phyloP scores from a whole-genome alignment of 352 stramenopile genomes.

The Pelagophyceae sp. region DNA sequence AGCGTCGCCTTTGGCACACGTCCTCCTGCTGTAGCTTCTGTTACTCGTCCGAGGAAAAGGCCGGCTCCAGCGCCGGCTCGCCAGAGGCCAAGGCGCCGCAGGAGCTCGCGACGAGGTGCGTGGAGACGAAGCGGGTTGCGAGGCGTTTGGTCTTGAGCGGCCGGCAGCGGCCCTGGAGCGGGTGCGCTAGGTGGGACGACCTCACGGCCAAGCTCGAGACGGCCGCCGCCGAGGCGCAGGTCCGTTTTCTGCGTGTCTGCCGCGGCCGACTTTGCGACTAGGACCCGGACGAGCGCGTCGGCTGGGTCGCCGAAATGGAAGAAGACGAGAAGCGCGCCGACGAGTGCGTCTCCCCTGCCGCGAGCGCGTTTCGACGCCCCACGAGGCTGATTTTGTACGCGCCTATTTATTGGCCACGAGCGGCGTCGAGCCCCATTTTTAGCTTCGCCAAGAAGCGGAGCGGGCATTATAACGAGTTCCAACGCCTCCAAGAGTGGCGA shows the following conservation, averaged over 20 bases:
- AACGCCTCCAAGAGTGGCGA: constrained; percentile 1
- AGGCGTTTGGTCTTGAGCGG: neutral
- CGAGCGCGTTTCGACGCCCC: too few species aligned
- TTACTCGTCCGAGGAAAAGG: neutral
- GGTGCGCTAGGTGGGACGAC: neutral
- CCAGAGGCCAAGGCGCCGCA: neutral
- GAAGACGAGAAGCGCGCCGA: neutral
- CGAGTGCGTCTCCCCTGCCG: neutral
- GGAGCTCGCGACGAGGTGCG: too few species aligned
- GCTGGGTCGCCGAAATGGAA: constrained; percentile 10
- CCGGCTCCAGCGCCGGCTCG: neutral
- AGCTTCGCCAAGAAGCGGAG: neutral
- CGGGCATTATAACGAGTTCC: constrained; percentile 7
- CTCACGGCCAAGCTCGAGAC: neutral
- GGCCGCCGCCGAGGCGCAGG: neutral
- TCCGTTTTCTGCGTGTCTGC: neutral
- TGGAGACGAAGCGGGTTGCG: neutral
- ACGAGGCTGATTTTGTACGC: too few species aligned
- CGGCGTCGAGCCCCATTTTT: too few species aligned
- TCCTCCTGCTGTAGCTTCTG: neutral
- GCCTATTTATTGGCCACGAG: too few species aligned
- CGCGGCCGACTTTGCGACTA: neutral
- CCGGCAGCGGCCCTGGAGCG: neutral
- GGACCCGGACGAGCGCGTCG: neutral
- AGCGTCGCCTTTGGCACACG: neutral